phyloP scores from a whole-genome alignment of 202 grass and related monocot species.

The Schoenoplectus triqueter region DNA sequence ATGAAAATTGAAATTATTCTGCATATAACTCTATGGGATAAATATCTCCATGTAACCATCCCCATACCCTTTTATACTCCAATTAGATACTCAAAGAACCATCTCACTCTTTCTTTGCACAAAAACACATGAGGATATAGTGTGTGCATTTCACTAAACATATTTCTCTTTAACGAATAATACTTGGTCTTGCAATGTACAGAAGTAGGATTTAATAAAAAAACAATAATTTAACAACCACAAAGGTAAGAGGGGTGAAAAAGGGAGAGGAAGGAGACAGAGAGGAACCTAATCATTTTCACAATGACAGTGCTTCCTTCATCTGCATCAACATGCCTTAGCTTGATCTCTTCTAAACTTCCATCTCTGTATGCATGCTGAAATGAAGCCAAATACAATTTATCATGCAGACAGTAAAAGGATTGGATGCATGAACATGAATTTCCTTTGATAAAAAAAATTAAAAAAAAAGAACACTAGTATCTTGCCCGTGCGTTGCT shows the following conservation, averaged over 20 bases:
- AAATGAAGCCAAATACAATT: conserved; percentile 39
- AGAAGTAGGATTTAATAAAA: background rate
- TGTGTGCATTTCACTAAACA: background rate
- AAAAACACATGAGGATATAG: background rate
- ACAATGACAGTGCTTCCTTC: conserved; percentile 54
- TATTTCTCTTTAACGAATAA: background rate
- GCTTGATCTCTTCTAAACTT: conserved; percentile 65
- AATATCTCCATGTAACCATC: background rate
- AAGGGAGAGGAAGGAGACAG: conserved; percentile 17
- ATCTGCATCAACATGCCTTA: conserved; percentile 69
- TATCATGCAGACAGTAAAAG: background rate
- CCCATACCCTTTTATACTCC: background rate
- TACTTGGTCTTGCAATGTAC: background rate
- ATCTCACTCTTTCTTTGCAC: conserved; percentile 17
- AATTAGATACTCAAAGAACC: conserved; percentile 16
- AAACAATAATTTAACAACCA: conserved; percentile 31
- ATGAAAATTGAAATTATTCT: conserved; percentile 6
- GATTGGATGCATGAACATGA: background rate
- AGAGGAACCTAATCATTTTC: conserved; percentile 68
- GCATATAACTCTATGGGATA: background rate
- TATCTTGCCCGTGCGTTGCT: no score
- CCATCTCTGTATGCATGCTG: conserved; percentile 88
- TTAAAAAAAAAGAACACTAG: no score
- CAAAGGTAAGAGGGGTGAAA: background rate
- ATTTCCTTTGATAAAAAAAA: background rate